These are phyloP conservation scores for Auriscalpium microsporum DNA, from an alignment of 768 basidiomycete genomes.

Conservation along the genomic window DNA sequence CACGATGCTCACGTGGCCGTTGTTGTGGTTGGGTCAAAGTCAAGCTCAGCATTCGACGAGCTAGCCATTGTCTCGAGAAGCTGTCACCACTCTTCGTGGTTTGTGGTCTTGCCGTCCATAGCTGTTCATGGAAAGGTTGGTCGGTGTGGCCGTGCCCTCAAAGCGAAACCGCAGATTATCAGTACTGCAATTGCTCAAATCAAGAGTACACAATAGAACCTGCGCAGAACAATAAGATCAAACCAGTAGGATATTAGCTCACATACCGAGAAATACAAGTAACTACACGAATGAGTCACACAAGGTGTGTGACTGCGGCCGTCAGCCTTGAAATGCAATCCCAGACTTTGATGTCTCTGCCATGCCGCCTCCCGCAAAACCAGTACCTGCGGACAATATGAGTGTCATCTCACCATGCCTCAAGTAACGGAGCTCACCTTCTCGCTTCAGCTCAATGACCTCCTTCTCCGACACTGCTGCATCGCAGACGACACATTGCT, in stretches of 20 bases:
- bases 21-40: too few relatives aligned
- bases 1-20: too few relatives aligned
- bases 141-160: too few relatives aligned
- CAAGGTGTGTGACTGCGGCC: not conserved
- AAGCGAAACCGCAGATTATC: too few relatives aligned
- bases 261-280: not conserved
- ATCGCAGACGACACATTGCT: constrained; percentile 87
- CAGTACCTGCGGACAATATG: constrained; percentile 52
- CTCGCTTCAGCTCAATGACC: constrained; percentile 76
- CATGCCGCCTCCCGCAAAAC: constrained; percentile 89
- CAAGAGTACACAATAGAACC: too few relatives aligned
- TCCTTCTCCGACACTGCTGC: constrained; percentile 54
- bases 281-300: not conserved
- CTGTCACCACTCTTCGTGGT: too few relatives aligned
- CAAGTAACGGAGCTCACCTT: constrained; percentile 45
- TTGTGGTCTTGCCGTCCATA: too few relatives aligned
- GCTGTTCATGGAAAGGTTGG: too few relatives aligned
- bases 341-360: constrained; percentile 81
- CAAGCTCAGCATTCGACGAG: too few relatives aligned
- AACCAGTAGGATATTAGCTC: not conserved
- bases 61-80: too few relatives aligned
- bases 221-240: not conserved
- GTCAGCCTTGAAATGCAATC: constrained; percentile 76
- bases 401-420: not conserved
- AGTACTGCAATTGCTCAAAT: too few relatives aligned